These are phyloP conservation scores for Chrysanthemum seticuspe DNA, from an alignment of 129 eudicot species.

Conservation along the genomic window DNA sequence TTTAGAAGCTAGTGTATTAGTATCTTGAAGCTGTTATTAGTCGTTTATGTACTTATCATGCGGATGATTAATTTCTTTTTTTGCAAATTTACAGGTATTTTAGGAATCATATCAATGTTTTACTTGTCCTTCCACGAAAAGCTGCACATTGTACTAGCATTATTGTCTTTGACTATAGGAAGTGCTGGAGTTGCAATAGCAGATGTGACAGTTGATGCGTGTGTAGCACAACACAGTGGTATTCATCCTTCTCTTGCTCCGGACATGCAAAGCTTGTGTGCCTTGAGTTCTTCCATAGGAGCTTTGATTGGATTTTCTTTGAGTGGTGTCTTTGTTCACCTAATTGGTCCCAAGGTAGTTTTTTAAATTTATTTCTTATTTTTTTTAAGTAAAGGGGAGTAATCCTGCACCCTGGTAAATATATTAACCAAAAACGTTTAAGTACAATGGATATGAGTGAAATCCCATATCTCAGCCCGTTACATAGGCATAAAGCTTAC, in stretches of 20 bases:
- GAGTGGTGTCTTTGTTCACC: slow-evolving; percentile 88
- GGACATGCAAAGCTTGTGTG: slow-evolving; percentile 93
- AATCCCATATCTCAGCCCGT: too few relatives aligned
- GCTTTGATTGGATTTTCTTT: slow-evolving; percentile 70
- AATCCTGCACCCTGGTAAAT: too few relatives aligned
- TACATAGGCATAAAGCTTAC: too few relatives aligned
- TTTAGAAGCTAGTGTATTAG: background rate
- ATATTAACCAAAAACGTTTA: too few relatives aligned
- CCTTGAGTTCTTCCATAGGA: slow-evolving; percentile 78
- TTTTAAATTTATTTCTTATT: too few relatives aligned
- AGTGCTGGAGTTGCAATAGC: slow-evolving; percentile 96
- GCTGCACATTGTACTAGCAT: slow-evolving; percentile 69
- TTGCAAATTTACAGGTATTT: slow-evolving; percentile 43
- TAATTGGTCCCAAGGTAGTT: slow-evolving; percentile 85
- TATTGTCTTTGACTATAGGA: slow-evolving; percentile 64
- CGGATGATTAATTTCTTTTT: too few relatives aligned
- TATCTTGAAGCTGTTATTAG: too few relatives aligned
- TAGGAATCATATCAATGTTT: slow-evolving; percentile 80
- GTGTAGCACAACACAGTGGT: slow-evolving; percentile 83
- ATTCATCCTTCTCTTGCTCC: slow-evolving; percentile 72
- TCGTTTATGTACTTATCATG: too few relatives aligned
- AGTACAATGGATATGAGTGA: too few relatives aligned
- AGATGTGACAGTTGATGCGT: slow-evolving; percentile 95
- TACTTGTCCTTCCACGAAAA: slow-evolving; percentile 62
- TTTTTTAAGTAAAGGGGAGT: too few relatives aligned